Conservation (phyloP, 139 green algal genomes). For the Chlamydomonas schloesseri region DNA sequence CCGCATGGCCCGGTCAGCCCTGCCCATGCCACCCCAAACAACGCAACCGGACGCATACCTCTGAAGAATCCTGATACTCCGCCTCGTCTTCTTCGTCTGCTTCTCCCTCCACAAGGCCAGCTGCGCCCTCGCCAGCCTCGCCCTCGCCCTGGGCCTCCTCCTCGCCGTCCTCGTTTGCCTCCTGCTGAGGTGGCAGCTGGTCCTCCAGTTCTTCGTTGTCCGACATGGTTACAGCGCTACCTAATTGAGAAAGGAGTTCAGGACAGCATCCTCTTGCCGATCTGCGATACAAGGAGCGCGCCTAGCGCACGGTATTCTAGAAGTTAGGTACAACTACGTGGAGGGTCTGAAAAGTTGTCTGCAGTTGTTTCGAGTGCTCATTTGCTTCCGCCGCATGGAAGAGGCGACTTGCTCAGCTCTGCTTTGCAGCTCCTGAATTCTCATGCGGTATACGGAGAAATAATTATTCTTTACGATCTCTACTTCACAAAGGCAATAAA, state of each 20-base stretch:
- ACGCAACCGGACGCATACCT: neutral
- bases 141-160: slow-evolving; percentile 5
- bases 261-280: too few relatives aligned
- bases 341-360: too few relatives aligned
- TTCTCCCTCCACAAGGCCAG: slow-evolving; percentile 35
- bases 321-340: too few relatives aligned
- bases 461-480: too few relatives aligned
- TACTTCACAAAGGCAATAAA: too few relatives aligned
- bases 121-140: neutral
- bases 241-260: neutral
- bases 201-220: slow-evolving; percentile 32
- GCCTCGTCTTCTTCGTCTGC: slow-evolving; percentile 42
- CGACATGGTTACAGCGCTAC: neutral
- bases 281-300: too few relatives aligned
- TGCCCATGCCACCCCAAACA: neutral
- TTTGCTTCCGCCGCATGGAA: too few relatives aligned
- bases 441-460: too few relatives aligned
- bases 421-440: too few relatives aligned
- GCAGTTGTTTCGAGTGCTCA: too few relatives aligned
- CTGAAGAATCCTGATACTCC: slow-evolving; percentile 35
- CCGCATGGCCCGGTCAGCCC: neutral
- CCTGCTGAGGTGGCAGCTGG: neutral
- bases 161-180: neutral
- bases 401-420: too few relatives aligned
- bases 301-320: too few relatives aligned